Base-by-base conservation (phyloP, 2,329 filamentous ascomycete genomes). In the Ceratocystiopsis brevicomis region DNA sequence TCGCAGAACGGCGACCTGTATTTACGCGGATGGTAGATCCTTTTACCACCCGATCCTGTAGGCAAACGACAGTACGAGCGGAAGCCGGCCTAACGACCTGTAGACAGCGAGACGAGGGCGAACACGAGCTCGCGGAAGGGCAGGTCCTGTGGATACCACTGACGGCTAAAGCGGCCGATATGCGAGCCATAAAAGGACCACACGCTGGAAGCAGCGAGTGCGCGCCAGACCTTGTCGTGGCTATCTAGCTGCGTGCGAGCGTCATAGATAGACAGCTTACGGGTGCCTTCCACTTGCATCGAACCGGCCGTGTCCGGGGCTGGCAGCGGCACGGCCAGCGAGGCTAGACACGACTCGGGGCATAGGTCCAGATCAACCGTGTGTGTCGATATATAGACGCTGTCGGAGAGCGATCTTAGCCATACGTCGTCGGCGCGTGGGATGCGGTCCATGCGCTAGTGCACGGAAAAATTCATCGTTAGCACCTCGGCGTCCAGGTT, bases 401-500 rank as follows among this genome's bases (percentile, higher is more conserved):
- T 4, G 2, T 11, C 4, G 33, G 42, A 44, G n/a, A 47, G 42
- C 13, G 18, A 13, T 2, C 3, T 17, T n/a, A 32, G 5, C 42
- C 42, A 47, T 4, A 13, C 12, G 2, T 15, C n/a, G 38, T 41
- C 30, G 1, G 10, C 18, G n/a, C 34, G 40, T 4, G 45, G 45
- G 14, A 47, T 42, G 38, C 21, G 40, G 37, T 37, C 40, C 13
- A 47, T 35, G 14, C 25, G 37, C 38, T 36, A 47, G 42, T 47
- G 45, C 13, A 47, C 19, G 6, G 40, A 14, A 16, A 32, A 36
- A 34, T 47, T 39, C 30, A 47, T 41, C 4, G 45, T 47, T 6
- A 47, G 30, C 2, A 47, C 36, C 35, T 44, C 42, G 13, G 25
- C 34, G 19, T 44, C 45, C 11, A 47, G 45, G 15, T 47, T 36